phyloP scores from a whole-genome alignment of 768 basidiomycete genomes.

The Pleurotus citrinopileatus region DNA sequence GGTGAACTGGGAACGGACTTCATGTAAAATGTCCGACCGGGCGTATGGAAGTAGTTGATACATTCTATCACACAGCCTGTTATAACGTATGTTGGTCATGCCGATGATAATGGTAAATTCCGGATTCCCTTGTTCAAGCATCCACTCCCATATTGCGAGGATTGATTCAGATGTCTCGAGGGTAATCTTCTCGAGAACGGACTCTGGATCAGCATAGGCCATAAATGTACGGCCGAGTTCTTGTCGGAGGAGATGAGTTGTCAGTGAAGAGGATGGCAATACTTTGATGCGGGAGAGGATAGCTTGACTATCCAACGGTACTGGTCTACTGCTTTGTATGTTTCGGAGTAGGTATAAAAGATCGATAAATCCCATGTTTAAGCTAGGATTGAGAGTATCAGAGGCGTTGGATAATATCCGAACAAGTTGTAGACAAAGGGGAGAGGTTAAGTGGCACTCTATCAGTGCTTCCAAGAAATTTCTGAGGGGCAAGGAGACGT shows the following conservation, averaged over 20 bases:
- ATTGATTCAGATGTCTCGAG: conserved; percentile 34
- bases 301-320: neutral
- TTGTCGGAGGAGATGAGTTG: conserved; percentile 24
- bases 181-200: conserved; percentile 24
- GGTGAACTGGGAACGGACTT: conserved; percentile 26
- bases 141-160: conserved; percentile 53
- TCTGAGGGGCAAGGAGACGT: conserved; percentile 39
- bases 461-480: conserved; percentile 43
- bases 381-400: conserved; percentile 23
- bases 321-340: conserved; percentile 1
- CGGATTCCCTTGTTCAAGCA: conserved; percentile 40
- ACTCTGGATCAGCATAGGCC: conserved; percentile 23
- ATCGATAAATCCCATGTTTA: conserved; percentile 13
- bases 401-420: conserved; percentile 13
- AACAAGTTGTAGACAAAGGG: conserved; percentile 40
- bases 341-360: neutral
- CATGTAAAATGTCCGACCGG: conserved; percentile 10
- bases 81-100: conserved; percentile 44
- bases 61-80: conserved; percentile 41
- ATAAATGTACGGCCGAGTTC: conserved; percentile 34
- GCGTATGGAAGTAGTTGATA: conserved; percentile 20
- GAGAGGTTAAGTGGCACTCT: conserved; percentile 44
- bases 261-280: conserved; percentile 12
- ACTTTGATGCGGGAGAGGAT: neutral
- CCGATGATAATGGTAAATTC: conserved; percentile 46